Evolutionary conservation across 2,329 filamentous ascomycete species (phyloP).

Genomic region (Diaporthe vaccinii): DNA sequence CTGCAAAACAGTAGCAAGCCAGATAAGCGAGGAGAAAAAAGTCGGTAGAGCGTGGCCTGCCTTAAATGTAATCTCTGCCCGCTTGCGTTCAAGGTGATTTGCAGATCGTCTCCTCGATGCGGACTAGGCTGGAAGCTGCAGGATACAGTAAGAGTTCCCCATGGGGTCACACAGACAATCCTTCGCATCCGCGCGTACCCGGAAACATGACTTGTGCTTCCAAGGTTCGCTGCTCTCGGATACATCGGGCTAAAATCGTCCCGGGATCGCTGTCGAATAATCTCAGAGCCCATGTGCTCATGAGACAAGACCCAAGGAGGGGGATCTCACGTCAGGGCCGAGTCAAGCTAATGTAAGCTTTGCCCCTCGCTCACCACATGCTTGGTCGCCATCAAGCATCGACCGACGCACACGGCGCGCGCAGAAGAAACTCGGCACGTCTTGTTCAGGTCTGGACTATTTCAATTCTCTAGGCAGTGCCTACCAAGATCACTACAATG

Average conservation of each 20-base stretch:
- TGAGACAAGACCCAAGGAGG: background rate
- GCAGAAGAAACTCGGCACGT: background rate
- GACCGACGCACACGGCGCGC: background rate
- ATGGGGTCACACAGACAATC: conserved; percentile 19
- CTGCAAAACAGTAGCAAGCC: background rate
- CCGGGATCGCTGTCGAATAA: conserved; percentile 8
- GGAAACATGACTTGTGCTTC: conserved; percentile 26
- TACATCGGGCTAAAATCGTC: background rate
- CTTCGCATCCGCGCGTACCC: background rate
- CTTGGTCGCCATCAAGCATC: conserved; percentile 6
- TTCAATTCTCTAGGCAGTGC: background rate
- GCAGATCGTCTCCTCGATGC: conserved; percentile 10
- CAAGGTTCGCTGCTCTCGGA: conserved; percentile 9
- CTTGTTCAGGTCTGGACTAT: background rate
- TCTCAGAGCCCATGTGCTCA: background rate
- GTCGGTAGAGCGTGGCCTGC: background rate
- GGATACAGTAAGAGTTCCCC: conserved; percentile 11
- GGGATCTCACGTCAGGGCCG: conserved; percentile 16
- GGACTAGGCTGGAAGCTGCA: conserved; percentile 13
- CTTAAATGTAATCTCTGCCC: conserved; percentile 5
- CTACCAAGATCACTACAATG: background rate
- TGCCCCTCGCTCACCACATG: background rate
- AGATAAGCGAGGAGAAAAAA: background rate
- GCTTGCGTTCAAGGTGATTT: background rate
- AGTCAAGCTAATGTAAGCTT: background rate